Percentiles rank a stretch among this genome's conserved stretches.
phyloP scores from a whole-genome alignment of 805 yeast species.

The Candida silvatica region DNA sequence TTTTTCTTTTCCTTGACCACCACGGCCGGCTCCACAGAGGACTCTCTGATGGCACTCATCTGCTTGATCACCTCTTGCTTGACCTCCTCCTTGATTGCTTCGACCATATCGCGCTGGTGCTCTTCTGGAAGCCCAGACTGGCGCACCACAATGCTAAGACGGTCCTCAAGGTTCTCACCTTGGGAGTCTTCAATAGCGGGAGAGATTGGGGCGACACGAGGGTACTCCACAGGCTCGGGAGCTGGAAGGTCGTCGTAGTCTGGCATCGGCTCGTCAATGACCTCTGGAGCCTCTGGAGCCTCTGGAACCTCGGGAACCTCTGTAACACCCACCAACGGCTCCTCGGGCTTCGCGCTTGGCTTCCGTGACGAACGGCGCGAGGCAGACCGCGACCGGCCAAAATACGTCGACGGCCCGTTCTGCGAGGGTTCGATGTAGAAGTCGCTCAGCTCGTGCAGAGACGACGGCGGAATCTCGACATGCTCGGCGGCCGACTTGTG shows the following conservation, averaged over 20 bases:
- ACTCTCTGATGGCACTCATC: slow-evolving; percentile 11
- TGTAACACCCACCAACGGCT: not conserved
- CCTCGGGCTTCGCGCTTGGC: not conserved
- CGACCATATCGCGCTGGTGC: not conserved
- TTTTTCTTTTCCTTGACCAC: slow-evolving; percentile 4
- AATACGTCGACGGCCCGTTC: slow-evolving; percentile 19
- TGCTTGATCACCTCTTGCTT: slow-evolving; percentile 1
- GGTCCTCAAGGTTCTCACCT: not conserved
- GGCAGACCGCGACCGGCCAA: slow-evolving; percentile 12
- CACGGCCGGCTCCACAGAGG: slow-evolving; percentile 1
- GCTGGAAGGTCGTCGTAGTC: not conserved
- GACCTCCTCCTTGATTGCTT: slow-evolving; percentile 2
- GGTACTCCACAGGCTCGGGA: not conserved
- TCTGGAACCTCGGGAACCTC: slow-evolving; percentile 1
- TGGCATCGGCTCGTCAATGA: not conserved
- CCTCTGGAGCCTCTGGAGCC: not conserved
- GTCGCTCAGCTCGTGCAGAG: slow-evolving; percentile 21
- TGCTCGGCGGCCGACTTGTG: slow-evolving; percentile 4
- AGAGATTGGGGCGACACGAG: not conserved
- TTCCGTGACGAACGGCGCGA: slow-evolving; percentile 6
- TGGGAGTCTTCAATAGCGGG: not conserved
- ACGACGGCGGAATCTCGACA: slow-evolving; percentile 33
- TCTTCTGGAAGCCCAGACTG: not conserved
- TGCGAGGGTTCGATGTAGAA: slow-evolving; percentile 19
- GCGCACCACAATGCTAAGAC: slow-evolving; percentile 1